Percentiles rank a stretch among this genome's conserved stretches.
phyloP scores from a whole-genome alignment of 305 asterid genomes.

The Fraxinus ornus region DNA sequence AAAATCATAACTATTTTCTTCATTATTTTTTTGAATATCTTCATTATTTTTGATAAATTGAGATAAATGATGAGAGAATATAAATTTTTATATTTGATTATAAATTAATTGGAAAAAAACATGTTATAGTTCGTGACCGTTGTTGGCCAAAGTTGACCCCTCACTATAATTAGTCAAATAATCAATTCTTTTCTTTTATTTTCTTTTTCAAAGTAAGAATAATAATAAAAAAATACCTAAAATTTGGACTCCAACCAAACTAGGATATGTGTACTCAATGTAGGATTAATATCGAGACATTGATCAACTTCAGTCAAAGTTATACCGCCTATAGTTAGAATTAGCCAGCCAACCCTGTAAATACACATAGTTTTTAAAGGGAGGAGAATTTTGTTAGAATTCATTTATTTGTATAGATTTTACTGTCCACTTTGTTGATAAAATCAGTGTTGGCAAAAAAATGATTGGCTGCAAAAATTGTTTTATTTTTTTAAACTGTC shows the following conservation, averaged over 20 bases:
- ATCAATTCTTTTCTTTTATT: background rate
- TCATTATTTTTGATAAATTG: background rate
- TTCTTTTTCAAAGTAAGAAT: background rate
- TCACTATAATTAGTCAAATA: background rate
- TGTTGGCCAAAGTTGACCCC: conserved; percentile 19
- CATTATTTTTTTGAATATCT: too few species aligned
- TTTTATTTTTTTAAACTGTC: too few species aligned
- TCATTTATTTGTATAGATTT: too few species aligned
- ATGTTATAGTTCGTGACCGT: background rate
- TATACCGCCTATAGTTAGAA: background rate
- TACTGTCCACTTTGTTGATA: too few species aligned
- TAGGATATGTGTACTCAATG: background rate
- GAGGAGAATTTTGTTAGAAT: too few species aligned
- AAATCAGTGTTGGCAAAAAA: too few species aligned
- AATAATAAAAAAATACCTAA: background rate
- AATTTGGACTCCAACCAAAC: background rate
- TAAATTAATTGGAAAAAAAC: background rate
- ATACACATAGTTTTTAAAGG: background rate
- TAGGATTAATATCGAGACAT: background rate
- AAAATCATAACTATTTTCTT: background rate
- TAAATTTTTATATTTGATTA: background rate
- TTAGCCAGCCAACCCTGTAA: background rate
- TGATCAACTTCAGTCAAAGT: background rate
- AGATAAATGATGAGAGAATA: background rate
- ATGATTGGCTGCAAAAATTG: too few species aligned